Evolutionary conservation across 1,284 basidiomycete genomes (phyloP).

Genomic region (Cryptococcus sp.): DNA sequence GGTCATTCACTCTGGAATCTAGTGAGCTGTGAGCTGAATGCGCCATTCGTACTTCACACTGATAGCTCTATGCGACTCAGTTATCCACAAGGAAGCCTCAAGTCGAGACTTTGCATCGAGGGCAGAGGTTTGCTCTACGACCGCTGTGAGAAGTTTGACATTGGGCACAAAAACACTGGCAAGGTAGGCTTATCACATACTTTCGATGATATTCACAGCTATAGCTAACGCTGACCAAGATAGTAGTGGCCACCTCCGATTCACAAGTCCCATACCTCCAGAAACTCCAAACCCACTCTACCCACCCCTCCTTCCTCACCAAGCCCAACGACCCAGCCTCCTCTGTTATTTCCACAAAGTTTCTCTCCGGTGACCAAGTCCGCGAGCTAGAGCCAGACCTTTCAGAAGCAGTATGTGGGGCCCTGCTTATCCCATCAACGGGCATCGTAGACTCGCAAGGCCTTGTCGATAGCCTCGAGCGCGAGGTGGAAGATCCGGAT

Average conservation of each 20-base stretch:
- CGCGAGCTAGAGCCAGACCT: slow-evolving; percentile 77
- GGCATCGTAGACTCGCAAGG: slow-evolving; percentile 88
- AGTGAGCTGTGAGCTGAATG: slow-evolving; percentile 10
- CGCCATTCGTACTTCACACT: too few species aligned
- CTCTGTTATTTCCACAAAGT: slow-evolving; percentile 60
- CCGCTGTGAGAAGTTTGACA: slow-evolving; percentile 62
- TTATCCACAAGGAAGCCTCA: slow-evolving; percentile 81
- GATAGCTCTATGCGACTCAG: slow-evolving; percentile 60
- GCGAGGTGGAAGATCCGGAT: slow-evolving; percentile 59
- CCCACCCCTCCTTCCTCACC: slow-evolving; percentile 38
- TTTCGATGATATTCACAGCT: neutral
- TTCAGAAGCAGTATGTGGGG: slow-evolving; percentile 64
- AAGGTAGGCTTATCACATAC: slow-evolving; percentile 55
- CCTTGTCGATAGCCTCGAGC: slow-evolving; percentile 73
- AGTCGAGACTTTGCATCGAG: slow-evolving; percentile 80
- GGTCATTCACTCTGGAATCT: slow-evolving; percentile 80
- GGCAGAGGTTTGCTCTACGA: slow-evolving; percentile 83
- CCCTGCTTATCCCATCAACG: slow-evolving; percentile 79
- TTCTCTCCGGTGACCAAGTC: slow-evolving; percentile 71
- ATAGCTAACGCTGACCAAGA: slow-evolving; percentile 33
- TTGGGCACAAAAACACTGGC: slow-evolving; percentile 71
- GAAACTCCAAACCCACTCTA: slow-evolving; percentile 63
- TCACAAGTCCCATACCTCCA: slow-evolving; percentile 69
- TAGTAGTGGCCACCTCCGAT: slow-evolving; percentile 68
- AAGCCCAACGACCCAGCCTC: slow-evolving; percentile 14